Evolutionary conservation across 768 basidiomycete species (phyloP).

Genomic region (Termitomyces sp.): DNA sequence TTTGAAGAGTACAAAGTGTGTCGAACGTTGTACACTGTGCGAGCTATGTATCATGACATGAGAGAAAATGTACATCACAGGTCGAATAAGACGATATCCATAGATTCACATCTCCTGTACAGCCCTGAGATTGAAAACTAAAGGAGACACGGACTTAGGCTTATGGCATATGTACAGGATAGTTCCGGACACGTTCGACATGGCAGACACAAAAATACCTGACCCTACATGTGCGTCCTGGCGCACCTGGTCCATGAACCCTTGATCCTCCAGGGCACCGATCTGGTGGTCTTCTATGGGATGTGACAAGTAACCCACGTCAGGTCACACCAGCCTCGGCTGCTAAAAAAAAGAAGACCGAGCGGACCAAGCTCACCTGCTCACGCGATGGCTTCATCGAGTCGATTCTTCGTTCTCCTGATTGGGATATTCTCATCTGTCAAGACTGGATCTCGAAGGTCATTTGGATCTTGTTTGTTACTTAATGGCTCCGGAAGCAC

Average conservation of each 20-base stretch:
- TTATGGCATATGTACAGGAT: constrained; percentile 14
- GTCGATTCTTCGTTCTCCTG: constrained; percentile 18
- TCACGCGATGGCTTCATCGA: constrained; percentile 14
- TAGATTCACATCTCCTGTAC: constrained; percentile 16
- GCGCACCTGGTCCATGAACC: constrained; percentile 18
- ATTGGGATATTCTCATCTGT: constrained; percentile 34
- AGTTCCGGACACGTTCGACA: constrained; percentile 32
- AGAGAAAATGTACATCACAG: constrained; percentile 1
- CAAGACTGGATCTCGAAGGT: constrained; percentile 38
- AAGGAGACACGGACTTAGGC: constrained; percentile 22
- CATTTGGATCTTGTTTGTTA: constrained; percentile 40
- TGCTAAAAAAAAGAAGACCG: constrained; percentile 15
- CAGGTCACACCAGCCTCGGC: constrained; percentile 24
- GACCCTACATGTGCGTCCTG: constrained; percentile 27
- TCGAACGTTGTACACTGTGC: constrained; percentile 2
- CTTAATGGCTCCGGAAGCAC: constrained; percentile 59
- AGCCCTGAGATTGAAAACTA: constrained; percentile 27
- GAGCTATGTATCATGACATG: background rate
- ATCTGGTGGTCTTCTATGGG: constrained; percentile 23
- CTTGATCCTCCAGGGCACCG: constrained; percentile 38
- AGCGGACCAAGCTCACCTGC: constrained; percentile 14
- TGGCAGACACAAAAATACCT: constrained; percentile 27
- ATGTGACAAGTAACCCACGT: constrained; percentile 22
- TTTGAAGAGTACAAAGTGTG: constrained; percentile 5
- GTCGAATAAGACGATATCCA: background rate